Base-by-base conservation (phyloP, 495 filamentous ascomycete species). In the Neurospora tetrasperma region DNA sequence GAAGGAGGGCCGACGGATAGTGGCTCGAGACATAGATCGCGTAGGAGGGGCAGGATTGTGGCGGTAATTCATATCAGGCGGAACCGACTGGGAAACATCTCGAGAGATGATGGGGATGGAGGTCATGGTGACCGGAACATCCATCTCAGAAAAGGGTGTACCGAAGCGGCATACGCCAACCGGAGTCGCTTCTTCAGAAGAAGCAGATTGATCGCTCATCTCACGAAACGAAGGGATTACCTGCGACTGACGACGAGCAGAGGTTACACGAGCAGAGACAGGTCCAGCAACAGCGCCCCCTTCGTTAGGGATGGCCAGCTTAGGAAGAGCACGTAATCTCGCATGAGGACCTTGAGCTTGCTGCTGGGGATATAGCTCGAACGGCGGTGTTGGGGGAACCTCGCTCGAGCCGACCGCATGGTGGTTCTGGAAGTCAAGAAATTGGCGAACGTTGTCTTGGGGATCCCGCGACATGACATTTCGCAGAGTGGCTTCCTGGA, bases 381-480 rank as follows among this genome's bases (percentile, higher is more conserved):
- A 88, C 31, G 87, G 86, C 46, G 86, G 85, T 6, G 86, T 87
- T 2, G 87, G 83, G 2, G 88, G 84, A 14, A 86, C 81, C 74
- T 90, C 90, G 82, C 83, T 81, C 6, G 88, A 83, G 10, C 76
- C 80, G 42, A 84, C 80, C 70, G 77, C 43, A 20, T 86, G 79
- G 18, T 92, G 79, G 73, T 90, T 88, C 76, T 97, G 94, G 79
- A 93, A 93, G 76, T 87, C 86, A 69, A 98, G 83, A 84, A 96
- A 98, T 68, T 97, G 90, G 68, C 92, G 88, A 27, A 98, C 92
- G 75, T 93, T 96, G 80, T 98, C 95, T 76, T 94, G 93, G 9
- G 95, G 93, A 80, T 98, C 95, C 42, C 90, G 87, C 2, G 81
- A 80, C 70, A 89, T 82, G 12, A 98, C 80, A 69, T 86, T 88